Evolutionary conservation across 208 protist species (phyloP).

Genomic region (Leishmania martiniquensis): DNA sequence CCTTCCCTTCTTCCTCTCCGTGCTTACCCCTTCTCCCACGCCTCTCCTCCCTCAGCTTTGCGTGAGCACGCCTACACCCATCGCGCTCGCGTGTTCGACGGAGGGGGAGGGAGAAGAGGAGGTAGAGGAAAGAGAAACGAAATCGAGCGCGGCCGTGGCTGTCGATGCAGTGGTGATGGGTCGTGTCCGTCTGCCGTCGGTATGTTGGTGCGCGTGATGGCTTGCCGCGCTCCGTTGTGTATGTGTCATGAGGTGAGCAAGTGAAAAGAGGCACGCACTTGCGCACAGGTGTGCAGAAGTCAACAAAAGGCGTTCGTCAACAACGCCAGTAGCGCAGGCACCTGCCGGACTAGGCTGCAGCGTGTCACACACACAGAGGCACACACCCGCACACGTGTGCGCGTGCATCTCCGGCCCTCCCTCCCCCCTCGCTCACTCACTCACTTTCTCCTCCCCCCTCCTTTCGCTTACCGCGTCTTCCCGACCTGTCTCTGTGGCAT

Average conservation of each 20-base stretch:
- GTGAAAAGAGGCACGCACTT: not conserved
- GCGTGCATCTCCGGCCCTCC: no score
- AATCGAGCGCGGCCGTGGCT: not conserved
- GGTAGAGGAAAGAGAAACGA: not conserved
- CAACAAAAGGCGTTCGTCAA: not conserved
- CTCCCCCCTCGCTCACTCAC: not conserved
- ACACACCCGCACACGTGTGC: not conserved
- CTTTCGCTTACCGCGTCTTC: not conserved
- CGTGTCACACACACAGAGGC: no score
- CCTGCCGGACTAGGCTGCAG: not conserved
- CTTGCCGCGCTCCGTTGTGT: not conserved
- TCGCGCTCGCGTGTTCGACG: not conserved
- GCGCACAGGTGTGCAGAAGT: not conserved
- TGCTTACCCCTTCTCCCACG: not conserved
- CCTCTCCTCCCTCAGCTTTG: not conserved
- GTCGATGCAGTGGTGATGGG: not conserved
- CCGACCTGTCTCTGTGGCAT: not conserved
- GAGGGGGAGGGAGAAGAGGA: not conserved
- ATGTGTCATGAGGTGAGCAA: not conserved
- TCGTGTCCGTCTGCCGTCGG: not conserved
- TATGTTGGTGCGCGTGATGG: not conserved
- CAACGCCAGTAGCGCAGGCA: not conserved
- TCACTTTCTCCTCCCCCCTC: not conserved
- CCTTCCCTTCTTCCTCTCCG: not conserved
- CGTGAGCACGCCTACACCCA: not conserved